Conservation (phyloP, 257 asterid genomes). For the Phtheirospermum japonicum region DNA sequence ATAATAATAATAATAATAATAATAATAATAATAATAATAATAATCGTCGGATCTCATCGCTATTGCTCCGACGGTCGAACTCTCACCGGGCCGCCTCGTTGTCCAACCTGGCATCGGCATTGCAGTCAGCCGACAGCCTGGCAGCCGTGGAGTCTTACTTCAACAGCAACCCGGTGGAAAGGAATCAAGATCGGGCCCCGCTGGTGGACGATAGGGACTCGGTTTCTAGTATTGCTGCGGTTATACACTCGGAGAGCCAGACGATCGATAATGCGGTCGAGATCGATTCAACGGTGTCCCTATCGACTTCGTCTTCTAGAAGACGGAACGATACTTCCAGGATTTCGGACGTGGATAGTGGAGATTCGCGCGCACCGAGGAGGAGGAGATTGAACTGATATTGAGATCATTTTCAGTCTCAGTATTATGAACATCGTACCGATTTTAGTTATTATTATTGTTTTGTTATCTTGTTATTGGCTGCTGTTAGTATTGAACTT, state of each 20-base stretch:
- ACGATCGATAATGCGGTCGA: constrained; percentile 87
- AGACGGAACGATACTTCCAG: constrained; percentile 74
- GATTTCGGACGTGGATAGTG: constrained; percentile 85
- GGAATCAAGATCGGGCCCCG: constrained; percentile 47
- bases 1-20: not conserved
- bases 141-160: constrained; percentile 69
- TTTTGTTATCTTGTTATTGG: constrained; percentile 16
- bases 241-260: constrained; percentile 92
- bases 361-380: constrained; percentile 92
- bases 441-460: not conserved
- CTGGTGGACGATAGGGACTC: constrained; percentile 86
- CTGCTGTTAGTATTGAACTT: constrained; percentile 15
- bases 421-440: not conserved
- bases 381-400: constrained; percentile 73
- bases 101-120: constrained; percentile 41
- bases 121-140: constrained; percentile 53
- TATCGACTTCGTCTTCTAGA: constrained; percentile 82
- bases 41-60: constrained; percentile 48
- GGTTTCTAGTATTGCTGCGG: constrained; percentile 94
- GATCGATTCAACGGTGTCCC: constrained; percentile 78
- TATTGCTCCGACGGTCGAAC: constrained; percentile 59
- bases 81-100: constrained; percentile 59
- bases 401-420: no score
- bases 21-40: not conserved
- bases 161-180: constrained; percentile 41